Evolutionary conservation across 306 rosid genomes (phyloP), one percentile per base, ranked within the genome.

Genomic region (Acmispon strigosus): DNA sequence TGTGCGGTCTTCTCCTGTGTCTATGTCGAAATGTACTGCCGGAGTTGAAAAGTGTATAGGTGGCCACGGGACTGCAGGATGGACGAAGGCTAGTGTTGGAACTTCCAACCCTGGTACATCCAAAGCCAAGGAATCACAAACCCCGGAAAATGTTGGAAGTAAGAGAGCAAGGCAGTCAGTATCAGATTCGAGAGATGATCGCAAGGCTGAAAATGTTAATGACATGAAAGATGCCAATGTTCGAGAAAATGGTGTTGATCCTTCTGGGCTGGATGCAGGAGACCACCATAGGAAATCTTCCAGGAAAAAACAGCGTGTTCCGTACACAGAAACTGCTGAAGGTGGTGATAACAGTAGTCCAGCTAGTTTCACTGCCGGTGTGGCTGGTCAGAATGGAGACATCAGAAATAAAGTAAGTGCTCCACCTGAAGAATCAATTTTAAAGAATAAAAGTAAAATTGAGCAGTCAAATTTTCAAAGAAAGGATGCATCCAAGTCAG

Each of bases 131-230:
- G 79, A 73, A 16, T 56, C 82, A 6, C 71, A 17, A 70, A 50
- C 81, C 19, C 64, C 87, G 5, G 58, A 66, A 66, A 55, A 69
- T 57, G 69, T 13, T 53, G 82, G 83, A 36, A 74, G 62, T 55
- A 87, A 86, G 87, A 85, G 92, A 73, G 79, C 62, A 49, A 79
- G 86, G 70, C 76, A 69, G 64, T 62, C 82, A 10, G 72, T 22
- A 70, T 71, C 45, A n/a, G 82, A 75, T 78, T 78, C 70, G 6
- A 43, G 57, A 66, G 84, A 70, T 69, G 76, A 75, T 47, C 48
- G 44, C 62, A 83, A 76, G 51, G 16, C 66, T 63, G 83, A 59
- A 72, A 27, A 68, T 62, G 67, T 24, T 70, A 50, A 49, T 49
- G 75, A 24, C 48, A 16, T 68, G 71, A 69, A 74, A 48, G 69